Percentiles rank a stretch among this genome's conserved stretches.
Conservation (phyloP, 768 basidiomycete genomes). For the Saitozyma podzolica region DNA sequence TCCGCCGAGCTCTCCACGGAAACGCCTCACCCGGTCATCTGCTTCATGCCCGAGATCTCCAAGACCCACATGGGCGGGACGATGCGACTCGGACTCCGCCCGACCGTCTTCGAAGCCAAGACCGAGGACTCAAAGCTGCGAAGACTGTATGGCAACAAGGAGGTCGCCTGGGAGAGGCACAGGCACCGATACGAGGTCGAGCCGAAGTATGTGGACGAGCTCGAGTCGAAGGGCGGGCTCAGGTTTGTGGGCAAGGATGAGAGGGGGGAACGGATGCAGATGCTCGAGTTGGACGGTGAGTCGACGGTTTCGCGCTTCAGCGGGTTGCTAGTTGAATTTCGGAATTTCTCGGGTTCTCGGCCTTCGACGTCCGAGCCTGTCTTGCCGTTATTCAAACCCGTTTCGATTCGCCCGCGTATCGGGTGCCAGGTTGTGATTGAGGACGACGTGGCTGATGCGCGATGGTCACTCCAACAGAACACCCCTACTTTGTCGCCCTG, state of each 20-base stretch:
- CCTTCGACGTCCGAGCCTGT: not conserved
- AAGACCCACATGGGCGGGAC: constrained; percentile 98
- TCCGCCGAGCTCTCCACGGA: constrained; percentile 74
- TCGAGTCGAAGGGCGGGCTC: constrained; percentile 69
- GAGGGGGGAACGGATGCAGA: constrained; percentile 95
- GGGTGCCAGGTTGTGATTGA: not conserved
- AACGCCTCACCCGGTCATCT: constrained; percentile 67
- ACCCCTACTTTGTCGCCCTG: constrained; percentile 88
- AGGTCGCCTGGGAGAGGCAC: constrained; percentile 91
- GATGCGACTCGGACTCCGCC: constrained; percentile 98
- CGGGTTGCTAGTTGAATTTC: no score
- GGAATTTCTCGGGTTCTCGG: not conserved
- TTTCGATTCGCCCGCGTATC: not conserved
- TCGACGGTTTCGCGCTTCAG: constrained; percentile 17
- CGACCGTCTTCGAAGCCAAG: constrained; percentile 78
- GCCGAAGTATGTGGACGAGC: constrained; percentile 73
- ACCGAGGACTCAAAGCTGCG: constrained; percentile 68
- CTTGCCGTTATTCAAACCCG: no score
- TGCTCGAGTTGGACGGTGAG: constrained; percentile 79
- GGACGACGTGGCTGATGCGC: not conserved
- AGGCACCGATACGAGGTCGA: constrained; percentile 96
- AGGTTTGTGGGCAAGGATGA: constrained; percentile 86
- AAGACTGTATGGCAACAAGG: constrained; percentile 76
- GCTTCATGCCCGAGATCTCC: constrained; percentile 99
- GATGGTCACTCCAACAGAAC: constrained; percentile 59